These are phyloP conservation scores for Candida sanyaensis DNA, from an alignment of 1,139 yeast genomes.

Conservation along the genomic window DNA sequence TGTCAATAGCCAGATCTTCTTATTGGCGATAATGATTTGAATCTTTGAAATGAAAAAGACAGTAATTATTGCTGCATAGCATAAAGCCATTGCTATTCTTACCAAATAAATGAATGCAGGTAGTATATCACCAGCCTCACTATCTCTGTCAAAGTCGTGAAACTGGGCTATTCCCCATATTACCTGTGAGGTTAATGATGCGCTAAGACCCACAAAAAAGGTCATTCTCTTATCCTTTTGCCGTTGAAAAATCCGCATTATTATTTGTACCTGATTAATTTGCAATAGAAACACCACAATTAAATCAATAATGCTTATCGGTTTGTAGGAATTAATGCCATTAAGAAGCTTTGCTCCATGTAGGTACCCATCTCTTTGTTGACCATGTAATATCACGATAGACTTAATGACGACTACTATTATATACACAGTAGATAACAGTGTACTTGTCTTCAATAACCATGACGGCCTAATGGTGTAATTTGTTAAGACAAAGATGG, in stretches of 20 bases:
- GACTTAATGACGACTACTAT: slow-evolving; percentile 51
- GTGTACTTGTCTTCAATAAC: slow-evolving; percentile 46
- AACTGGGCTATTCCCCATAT: slow-evolving; percentile 72
- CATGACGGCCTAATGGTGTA: slow-evolving; percentile 56
- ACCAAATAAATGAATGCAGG: slow-evolving; percentile 82
- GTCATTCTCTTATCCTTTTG: slow-evolving; percentile 70
- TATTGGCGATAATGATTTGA: slow-evolving; percentile 53
- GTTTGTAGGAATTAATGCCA: slow-evolving; percentile 45
- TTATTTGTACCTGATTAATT: slow-evolving; percentile 74
- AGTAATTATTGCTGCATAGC: slow-evolving; percentile 68
- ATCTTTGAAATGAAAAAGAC: slow-evolving; percentile 61
- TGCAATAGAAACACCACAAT: slow-evolving; percentile 62
- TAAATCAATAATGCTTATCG: slow-evolving; percentile 63
- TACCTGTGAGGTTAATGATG: slow-evolving; percentile 61
- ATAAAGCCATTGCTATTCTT: slow-evolving; percentile 70
- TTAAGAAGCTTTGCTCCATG: slow-evolving; percentile 54
- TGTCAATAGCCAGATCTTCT: slow-evolving; percentile 55
- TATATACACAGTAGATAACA: slow-evolving; percentile 56
- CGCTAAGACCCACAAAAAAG: slow-evolving; percentile 58
- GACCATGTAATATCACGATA: slow-evolving; percentile 44
- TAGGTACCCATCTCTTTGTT: slow-evolving; percentile 57
- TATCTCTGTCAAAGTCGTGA: slow-evolving; percentile 30
- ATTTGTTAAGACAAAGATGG: slow-evolving; percentile 64
- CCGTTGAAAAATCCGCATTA: slow-evolving; percentile 71
- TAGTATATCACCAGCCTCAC: slow-evolving; percentile 57